Conservation (phyloP, 2,329 filamentous ascomycete species). For the Pseudonectria buxi region DNA sequence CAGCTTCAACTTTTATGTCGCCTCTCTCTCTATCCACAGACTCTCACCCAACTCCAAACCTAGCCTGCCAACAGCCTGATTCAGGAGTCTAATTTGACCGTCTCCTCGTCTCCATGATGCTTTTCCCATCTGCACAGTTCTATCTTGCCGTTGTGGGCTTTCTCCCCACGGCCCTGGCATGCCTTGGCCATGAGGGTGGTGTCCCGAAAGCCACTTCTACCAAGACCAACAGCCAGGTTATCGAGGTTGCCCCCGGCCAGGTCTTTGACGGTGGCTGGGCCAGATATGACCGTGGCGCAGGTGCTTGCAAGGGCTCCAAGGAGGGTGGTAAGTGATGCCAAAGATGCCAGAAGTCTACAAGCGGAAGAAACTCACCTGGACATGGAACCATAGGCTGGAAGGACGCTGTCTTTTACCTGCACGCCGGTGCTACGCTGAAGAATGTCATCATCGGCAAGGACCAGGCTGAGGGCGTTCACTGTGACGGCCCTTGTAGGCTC, state of each 20-base stretch:
- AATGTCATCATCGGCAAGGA: constrained; percentile 38
- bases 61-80: not conserved
- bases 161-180: constrained; percentile 17
- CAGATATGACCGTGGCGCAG: constrained; percentile 31
- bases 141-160: constrained; percentile 2
- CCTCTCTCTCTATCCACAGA: no score
- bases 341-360: not conserved
- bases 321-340: constrained; percentile 28
- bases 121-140: constrained; percentile 1
- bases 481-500: constrained; percentile 32
- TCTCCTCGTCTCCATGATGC: constrained; percentile 4
- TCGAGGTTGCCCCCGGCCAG: constrained; percentile 24
- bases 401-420: constrained; percentile 35
- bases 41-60: no score
- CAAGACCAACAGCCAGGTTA: constrained; percentile 24
- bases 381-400: constrained; percentile 20
- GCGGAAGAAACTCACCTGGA: not conserved
- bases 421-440: constrained; percentile 31
- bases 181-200: constrained; percentile 22
- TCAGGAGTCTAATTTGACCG: not conserved
- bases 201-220: constrained; percentile 21
- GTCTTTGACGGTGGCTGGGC: constrained; percentile 28
- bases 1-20: no score
- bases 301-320: constrained; percentile 30
- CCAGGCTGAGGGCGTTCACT: constrained; percentile 38